Percentiles rank a stretch among this genome's conserved stretches.
Conservation (phyloP, 1,139 yeast species). For the Lodderomyces margitis region DNA sequence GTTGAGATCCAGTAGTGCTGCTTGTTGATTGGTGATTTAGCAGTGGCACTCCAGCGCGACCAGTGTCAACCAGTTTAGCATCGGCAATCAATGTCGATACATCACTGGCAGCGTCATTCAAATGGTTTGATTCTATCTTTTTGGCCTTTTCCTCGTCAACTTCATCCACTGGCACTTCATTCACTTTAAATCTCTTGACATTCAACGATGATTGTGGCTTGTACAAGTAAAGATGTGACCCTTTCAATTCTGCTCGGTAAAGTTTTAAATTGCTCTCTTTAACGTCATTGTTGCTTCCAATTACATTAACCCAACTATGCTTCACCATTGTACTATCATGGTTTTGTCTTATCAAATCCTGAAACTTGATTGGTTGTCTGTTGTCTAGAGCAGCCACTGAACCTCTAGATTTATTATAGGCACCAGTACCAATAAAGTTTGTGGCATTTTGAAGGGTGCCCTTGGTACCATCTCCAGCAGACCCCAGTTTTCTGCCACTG, state of each 20-base stretch:
- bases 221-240: conserved; percentile 57
- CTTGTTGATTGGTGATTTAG: background rate
- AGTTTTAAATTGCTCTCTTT: conserved; percentile 42
- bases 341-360: conserved; percentile 29
- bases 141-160: background rate
- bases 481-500: background rate
- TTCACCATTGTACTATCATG: conserved; percentile 33
- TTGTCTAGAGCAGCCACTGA: background rate
- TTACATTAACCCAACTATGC: conserved; percentile 46
- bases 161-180: conserved; percentile 4
- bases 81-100: conserved; percentile 1
- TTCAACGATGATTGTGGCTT: conserved; percentile 51
- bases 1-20: background rate
- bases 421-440: background rate
- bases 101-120: background rate
- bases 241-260: conserved; percentile 63
- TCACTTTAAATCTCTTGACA: conserved; percentile 42
- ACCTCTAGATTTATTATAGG: background rate
- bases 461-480: background rate
- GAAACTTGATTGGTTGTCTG: conserved; percentile 7
- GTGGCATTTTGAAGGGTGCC: background rate
- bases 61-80: background rate
- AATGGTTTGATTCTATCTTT: background rate
- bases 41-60: conserved; percentile 1
- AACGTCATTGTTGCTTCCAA: conserved; percentile 28